Base-by-base conservation (phyloP, 345 rosid species). In the Eucalyptus regnans region DNA sequence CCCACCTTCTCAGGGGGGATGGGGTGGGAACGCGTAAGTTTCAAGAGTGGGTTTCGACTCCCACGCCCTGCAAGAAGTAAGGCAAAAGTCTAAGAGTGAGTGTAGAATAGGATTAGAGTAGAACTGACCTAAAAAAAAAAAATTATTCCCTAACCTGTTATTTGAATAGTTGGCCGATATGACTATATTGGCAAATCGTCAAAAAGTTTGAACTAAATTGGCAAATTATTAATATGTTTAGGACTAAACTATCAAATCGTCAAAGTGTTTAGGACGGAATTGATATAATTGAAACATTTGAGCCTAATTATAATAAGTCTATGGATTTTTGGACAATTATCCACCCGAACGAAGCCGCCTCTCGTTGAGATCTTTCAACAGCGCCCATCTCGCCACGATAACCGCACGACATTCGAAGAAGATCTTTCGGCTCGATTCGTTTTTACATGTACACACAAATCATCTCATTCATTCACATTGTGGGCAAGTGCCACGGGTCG, bases 231-330 rank as follows among this genome's bases (percentile, higher is more conserved):
- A 56, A 2, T 22, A 23, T 8, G 3, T 22, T 56, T 56, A 23
- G 13, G 1, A 23, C 0, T 4, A 56, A 9, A 23, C 23, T 23
- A 56, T 9, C 3, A 56, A 2, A 56, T 23, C 1, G 0, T 23
- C 3, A 56, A 56, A 23, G 0, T 4, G 0, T 23, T 56, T 0
- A 4, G 0, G 0, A 2, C 0, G 4, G 1, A 56, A 56, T 23
- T 8, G 0, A 25, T 23, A 56, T 23, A 23, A 23, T 56, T 23
- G 1, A 22, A 56, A 56, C 0, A 1, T 56, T 23, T 1, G 12
- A 22, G 1, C 23, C 0, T 25, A 4, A 9, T 56, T 4, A 56
- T 25, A 23, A 56, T 56, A 23, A 56, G 0, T 9, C 9, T 9
- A 23, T 56, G 12, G 0, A 0, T 56, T 4, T 56, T 23, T 9